Conservation (phyloP, 2,329 filamentous ascomycete genomes). For the Diaporthe capsici region DNA sequence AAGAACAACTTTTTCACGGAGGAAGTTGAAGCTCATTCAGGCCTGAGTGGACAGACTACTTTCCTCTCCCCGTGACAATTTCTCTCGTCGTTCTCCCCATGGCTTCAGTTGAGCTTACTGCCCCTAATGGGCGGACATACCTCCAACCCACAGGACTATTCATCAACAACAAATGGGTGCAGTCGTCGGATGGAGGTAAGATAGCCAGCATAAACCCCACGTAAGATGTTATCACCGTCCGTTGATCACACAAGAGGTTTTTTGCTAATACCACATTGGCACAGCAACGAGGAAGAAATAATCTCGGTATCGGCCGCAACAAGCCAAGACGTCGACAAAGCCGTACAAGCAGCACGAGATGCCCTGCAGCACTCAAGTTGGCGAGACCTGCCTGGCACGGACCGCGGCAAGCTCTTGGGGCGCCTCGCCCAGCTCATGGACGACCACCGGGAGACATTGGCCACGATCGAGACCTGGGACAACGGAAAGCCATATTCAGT, state of each 20-base stretch:
- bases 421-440: background rate
- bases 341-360: constrained; percentile 78
- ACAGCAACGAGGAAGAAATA: constrained; percentile 74
- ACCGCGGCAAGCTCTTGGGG: constrained; percentile 68
- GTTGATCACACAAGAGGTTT: background rate
- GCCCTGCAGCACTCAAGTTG: constrained; percentile 78
- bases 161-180: constrained; percentile 86
- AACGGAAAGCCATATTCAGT: constrained; percentile 78
- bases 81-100: background rate
- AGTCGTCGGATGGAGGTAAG: constrained; percentile 74
- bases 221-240: constrained; percentile 56
- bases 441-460: constrained; percentile 66
- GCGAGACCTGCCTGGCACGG: constrained; percentile 75
- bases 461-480: constrained; percentile 79
- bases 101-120: constrained; percentile 61
- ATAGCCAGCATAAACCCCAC: constrained; percentile 78
- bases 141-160: constrained; percentile 82
- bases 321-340: constrained; percentile 75
- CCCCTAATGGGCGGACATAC: constrained; percentile 82
- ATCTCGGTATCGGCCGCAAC: constrained; percentile 78
- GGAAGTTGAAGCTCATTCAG: background rate
- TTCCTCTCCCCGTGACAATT: too few species aligned
- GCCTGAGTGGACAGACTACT: background rate
- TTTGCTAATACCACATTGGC: background rate
- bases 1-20: background rate